Conservation (phyloP, 495 filamentous ascomycete genomes). For the Aspergillus heteromorphus region DNA sequence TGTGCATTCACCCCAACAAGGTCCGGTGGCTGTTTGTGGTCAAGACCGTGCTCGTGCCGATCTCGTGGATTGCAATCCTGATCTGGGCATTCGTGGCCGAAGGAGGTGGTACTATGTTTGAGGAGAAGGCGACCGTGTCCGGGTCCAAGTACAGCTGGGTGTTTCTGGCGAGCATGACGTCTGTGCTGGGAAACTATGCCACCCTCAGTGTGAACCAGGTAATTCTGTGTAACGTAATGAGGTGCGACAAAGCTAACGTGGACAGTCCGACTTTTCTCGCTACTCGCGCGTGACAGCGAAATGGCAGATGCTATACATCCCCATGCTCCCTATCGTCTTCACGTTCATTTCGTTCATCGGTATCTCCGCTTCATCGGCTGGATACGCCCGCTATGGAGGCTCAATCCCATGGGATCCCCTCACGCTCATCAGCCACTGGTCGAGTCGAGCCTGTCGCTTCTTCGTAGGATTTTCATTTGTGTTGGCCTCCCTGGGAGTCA, state of each 20-base stretch:
- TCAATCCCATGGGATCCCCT: constrained; percentile 43
- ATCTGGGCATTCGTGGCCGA: constrained; percentile 45
- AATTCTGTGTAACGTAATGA: background rate
- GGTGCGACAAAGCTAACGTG: background rate
- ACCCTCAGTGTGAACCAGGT: constrained; percentile 39
- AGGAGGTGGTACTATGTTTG: constrained; percentile 27
- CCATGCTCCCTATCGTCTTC: constrained; percentile 44
- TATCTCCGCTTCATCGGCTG: constrained; percentile 41
- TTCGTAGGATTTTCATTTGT: constrained; percentile 46
- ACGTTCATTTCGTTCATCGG: constrained; percentile 49
- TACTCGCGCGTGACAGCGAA: constrained; percentile 39
- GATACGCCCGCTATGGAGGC: constrained; percentile 35
- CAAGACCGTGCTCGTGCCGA: constrained; percentile 42
- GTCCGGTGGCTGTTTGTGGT: constrained; percentile 42
- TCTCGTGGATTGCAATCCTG: constrained; percentile 43
- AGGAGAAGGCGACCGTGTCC: constrained; percentile 27
- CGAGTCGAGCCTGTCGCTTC: constrained; percentile 48
- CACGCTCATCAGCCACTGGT: constrained; percentile 39
- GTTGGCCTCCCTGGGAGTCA: constrained; percentile 44
- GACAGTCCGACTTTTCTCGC: constrained; percentile 42
- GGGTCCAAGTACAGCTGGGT: constrained; percentile 39
- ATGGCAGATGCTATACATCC: constrained; percentile 45
- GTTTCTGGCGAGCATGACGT: constrained; percentile 40
- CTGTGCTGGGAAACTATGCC: constrained; percentile 40
- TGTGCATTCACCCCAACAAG: constrained; percentile 41